Conservation (phyloP, 2,329 filamentous ascomycete species). For the Fusarium setosum region DNA sequence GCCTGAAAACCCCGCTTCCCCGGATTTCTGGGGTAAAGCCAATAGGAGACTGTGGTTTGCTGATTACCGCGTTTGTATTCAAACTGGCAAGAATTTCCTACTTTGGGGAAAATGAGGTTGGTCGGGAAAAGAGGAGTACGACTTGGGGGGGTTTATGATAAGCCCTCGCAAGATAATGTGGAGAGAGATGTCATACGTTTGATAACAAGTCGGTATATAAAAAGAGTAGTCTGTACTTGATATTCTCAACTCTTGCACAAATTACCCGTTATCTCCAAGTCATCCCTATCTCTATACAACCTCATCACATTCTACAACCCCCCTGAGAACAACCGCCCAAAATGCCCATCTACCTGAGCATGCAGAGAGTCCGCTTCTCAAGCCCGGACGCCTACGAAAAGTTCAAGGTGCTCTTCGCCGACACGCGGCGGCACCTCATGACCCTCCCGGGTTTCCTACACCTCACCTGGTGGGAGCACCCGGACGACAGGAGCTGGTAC, state of each 20-base stretch:
- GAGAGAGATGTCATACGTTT: too few relatives aligned
- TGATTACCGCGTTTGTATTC: not conserved
- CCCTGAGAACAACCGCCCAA: not conserved
- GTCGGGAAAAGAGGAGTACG: not conserved
- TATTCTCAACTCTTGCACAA: not conserved
- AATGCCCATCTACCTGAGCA: conserved; percentile 21
- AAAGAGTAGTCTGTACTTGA: not conserved
- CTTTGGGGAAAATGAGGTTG: not conserved
- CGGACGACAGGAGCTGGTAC: conserved; percentile 18
- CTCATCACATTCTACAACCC: not conserved
- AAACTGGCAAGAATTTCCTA: conserved; percentile 4
- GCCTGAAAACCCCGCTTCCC: not conserved
- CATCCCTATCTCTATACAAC: not conserved
- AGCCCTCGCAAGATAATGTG: not conserved
- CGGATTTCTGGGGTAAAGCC: not conserved
- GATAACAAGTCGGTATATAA: too few relatives aligned
- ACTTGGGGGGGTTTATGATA: not conserved
- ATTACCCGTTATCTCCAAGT: too few relatives aligned
- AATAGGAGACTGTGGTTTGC: not conserved
- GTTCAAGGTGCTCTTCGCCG: conserved; percentile 27
- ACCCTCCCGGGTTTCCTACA: conserved; percentile 11
- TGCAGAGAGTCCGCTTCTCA: conserved; percentile 22
- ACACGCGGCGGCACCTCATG: conserved; percentile 27
- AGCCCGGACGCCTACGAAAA: conserved; percentile 25
- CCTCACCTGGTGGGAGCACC: conserved; percentile 26